Base-by-base conservation (phyloP, 805 yeast species). In the Komagataella mondaviorum region DNA sequence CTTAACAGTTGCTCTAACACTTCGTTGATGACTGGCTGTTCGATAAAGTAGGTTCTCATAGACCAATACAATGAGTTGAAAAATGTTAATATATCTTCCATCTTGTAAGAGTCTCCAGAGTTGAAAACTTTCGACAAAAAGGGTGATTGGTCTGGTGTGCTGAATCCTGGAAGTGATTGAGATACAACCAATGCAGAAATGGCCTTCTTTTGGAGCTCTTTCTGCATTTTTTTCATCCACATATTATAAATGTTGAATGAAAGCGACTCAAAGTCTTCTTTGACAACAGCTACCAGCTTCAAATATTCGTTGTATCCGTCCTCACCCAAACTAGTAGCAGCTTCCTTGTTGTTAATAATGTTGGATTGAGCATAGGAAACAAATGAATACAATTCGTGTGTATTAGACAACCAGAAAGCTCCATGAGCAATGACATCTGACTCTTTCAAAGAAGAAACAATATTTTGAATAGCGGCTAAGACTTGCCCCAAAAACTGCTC, bases 401-500 rank as follows among this genome's bases (percentile, higher is more conserved):
- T 90, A 68, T 93, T 93, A 3, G 97, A 87, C 56, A 93, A 75
- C 99, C 99, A 93, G 72, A 90, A 93, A 0, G 97, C 96, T 57
- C 96, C 98, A 59, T 88, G 88, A 48, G 88, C 81, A 60, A 90
- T 83, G 39, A 88, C 81, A 57, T 87, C 95, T 54, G 86, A 95
- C 52, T 91, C 96, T 58, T 83, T 84, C 62, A 85, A 73, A n/a
- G 74, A 69, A 50, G 85, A 76, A 16, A 91, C 96, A 55, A 86
- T 82, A 49, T 78, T 80, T 71, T 91, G 98, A 58, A 93, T 88
- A 1, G 86, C 85, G 24, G 87, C 79, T 63, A 91, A 75, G 2
- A 89, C 95, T 63, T 85, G 90, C 48, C 96, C 96, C 55, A 93
- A 71, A 63, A 93, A 86, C 52, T 81, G 82, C 71, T 93, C 98